Base-by-base conservation (phyloP, 2,329 filamentous ascomycete species). In the Beauveria pseudobassiana region DNA sequence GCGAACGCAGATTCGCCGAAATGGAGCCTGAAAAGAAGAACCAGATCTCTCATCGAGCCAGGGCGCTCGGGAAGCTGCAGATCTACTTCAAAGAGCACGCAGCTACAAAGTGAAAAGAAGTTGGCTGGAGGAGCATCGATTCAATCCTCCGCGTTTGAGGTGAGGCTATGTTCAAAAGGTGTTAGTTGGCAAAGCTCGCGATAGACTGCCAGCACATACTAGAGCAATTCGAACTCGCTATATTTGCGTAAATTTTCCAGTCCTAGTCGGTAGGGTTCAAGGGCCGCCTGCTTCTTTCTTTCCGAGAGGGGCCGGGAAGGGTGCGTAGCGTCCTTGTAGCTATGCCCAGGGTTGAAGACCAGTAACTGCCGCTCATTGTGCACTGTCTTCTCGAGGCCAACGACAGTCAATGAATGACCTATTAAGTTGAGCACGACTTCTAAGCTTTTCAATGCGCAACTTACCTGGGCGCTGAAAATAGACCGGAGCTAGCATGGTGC, bases 21-120 rank as follows among this genome's bases (percentile, higher is more conserved):
- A 99, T 99, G 95, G 89, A 91, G 57, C 93, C 89, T 75, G 77
- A 73, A 10, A 85, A 87, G 72, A 96, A 96, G 86, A 99, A 98
- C 78, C 85, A 87, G 71, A 91, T 99, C 70, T 97, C 93, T 28
- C 95, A 99, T 77, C 89, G 95, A 49, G 88, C 84, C 66, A 90
- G 88, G 70, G 95, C 95, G n/a, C 78, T 99, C 59, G 82, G 86
- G 66, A 96, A 96, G 76, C 80, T 99, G 65, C 90, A 91, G 71
- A 81, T 80, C 42, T 98, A 93, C 91, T 82, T 96, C 67, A 81
- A 83, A 62, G 78, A 76, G 55, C 71, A 76, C 49, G 42, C 18
- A 22, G 48, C 38, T 22, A 4, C 38, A 30, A 40, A 24, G 6
- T 52, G 22, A 43, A 34, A 40, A 40, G n/a, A 43, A 3, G 8